Conservation (phyloP, 1,284 basidiomycete species). For the Xerocomus amazonicus region DNA sequence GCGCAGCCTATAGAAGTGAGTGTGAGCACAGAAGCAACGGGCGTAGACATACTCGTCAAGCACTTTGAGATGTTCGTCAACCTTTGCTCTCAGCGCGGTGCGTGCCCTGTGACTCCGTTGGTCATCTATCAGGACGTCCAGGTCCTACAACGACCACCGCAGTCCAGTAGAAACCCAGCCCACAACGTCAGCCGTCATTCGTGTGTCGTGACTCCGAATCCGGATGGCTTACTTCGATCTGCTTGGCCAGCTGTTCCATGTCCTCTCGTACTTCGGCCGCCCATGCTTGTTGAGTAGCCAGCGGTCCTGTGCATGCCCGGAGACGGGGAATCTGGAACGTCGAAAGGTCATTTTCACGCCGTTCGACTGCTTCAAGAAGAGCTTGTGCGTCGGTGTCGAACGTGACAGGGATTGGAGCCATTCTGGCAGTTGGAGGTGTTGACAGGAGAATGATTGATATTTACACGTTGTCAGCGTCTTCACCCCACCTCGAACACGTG, state of each 20-base stretch:
- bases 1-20: constrained; percentile 47
- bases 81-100: constrained; percentile 47
- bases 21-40: not conserved
- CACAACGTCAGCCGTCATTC: constrained; percentile 6
- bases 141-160: constrained; percentile 53
- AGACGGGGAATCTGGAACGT: constrained; percentile 76
- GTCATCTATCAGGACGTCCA: constrained; percentile 67
- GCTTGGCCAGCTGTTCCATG: constrained; percentile 55
- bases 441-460: too few species aligned
- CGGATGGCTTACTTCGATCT: constrained; percentile 61
- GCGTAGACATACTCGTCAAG: constrained; percentile 48
- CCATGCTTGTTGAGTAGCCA: constrained; percentile 66
- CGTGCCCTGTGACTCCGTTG: constrained; percentile 55
- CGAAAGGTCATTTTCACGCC: constrained; percentile 60
- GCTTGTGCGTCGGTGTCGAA: constrained; percentile 48
- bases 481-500: too few species aligned
- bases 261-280: constrained; percentile 76
- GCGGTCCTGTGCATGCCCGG: constrained; percentile 59
- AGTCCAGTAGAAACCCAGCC: too few species aligned
- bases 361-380: constrained; percentile 50
- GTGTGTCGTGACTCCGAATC: not conserved
- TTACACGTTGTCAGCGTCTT: too few species aligned
- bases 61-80: constrained; percentile 44
- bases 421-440: constrained; percentile 22
- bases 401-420: constrained; percentile 60